Evolutionary conservation across 257 asterid genomes (phyloP), one percentile per base, ranked within the genome.

Genomic region (Agastache rugosa): DNA sequence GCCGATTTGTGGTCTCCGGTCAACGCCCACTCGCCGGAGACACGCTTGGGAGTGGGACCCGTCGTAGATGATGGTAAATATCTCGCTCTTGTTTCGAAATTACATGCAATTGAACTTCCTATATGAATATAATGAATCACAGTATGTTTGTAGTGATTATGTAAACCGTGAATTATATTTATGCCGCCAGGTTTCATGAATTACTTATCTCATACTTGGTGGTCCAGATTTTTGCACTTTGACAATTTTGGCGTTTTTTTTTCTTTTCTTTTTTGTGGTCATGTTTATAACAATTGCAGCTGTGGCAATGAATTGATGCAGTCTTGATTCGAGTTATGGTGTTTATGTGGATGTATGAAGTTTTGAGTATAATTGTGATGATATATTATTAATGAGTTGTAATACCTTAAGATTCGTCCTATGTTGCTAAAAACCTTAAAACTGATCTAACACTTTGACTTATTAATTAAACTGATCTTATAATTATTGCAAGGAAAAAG

Each of bases 21-120:
- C 69, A 65, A 67, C 78, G 71, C 37, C 45, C 51, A 16, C 42
- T 50, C 78, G 6, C 45, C 76, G 66, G 71, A 37, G 68, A 39
- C 67, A 74, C 27, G 27, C 25, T 39, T 17, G 19, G 37, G 37
- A 23, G 56, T 23, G 19, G 45, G 37, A 15, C 53, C 69, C 81
- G 29, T n/a, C 59, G 42, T 15, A 3, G 47, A 48, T 4, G 63
- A 71, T 44, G 86, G 86, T 82, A 66, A 75, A 53, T 35, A n/a
- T 54, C 42, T 44, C 6, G 10, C 22, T 50, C 8, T 10, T 1
- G 29, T 29, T 71, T 44, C 53, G 25, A 66, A 58, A 23, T 59
- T 14, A n/a, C 19, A 15, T 53, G 60, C 60, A 19, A 53, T n/a
- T 53, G 14, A 44, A n/a, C n/a, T 44, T 44, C n/a, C n/a, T 11